Percentiles rank a stretch among this genome's conserved stretches.
phyloP scores from a whole-genome alignment of 257 asterid genomes.

The Solanum virginianum region DNA sequence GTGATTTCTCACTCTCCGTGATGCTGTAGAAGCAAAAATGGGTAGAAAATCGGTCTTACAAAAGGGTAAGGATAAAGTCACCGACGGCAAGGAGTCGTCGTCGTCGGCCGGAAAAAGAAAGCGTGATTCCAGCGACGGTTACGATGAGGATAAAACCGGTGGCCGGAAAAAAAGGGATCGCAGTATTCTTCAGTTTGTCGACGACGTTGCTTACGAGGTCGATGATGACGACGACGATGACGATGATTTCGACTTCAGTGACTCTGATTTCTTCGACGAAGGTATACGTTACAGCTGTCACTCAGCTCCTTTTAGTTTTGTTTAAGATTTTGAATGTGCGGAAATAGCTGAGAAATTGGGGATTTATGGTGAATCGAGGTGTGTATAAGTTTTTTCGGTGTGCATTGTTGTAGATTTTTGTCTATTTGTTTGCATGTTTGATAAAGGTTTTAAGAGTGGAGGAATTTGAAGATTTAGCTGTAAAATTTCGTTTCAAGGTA shows the following conservation, averaged over 20 bases:
- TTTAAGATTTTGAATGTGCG: not conserved
- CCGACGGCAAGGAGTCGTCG: slow-evolving; percentile 20
- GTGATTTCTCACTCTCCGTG: not conserved
- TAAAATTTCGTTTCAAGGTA: not conserved
- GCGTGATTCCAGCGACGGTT: slow-evolving; percentile 7
- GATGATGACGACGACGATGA: slow-evolving; percentile 26
- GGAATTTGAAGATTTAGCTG: not conserved
- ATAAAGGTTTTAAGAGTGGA: not conserved
- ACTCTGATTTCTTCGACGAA: not conserved
- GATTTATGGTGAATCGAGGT: not conserved
- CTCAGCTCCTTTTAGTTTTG: not conserved
- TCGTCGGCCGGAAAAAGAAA: slow-evolving; percentile 53
- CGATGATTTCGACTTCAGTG: slow-evolving; percentile 27
- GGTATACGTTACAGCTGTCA: not conserved
- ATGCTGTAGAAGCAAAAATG: not conserved
- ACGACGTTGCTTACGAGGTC: slow-evolving; percentile 49
- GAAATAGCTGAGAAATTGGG: not conserved
- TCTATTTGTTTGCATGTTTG: not conserved
- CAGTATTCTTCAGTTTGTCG: slow-evolving; percentile 49
- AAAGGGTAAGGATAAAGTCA: slow-evolving; percentile 82
- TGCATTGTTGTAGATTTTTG: not conserved
- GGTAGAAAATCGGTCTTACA: slow-evolving; percentile 33
- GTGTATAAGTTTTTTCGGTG: not conserved
- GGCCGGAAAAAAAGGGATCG: slow-evolving; percentile 46
- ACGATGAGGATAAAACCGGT: slow-evolving; percentile 45